Evolutionary conservation across 345 rosid species (phyloP).

Genomic region (Punica granatum): DNA sequence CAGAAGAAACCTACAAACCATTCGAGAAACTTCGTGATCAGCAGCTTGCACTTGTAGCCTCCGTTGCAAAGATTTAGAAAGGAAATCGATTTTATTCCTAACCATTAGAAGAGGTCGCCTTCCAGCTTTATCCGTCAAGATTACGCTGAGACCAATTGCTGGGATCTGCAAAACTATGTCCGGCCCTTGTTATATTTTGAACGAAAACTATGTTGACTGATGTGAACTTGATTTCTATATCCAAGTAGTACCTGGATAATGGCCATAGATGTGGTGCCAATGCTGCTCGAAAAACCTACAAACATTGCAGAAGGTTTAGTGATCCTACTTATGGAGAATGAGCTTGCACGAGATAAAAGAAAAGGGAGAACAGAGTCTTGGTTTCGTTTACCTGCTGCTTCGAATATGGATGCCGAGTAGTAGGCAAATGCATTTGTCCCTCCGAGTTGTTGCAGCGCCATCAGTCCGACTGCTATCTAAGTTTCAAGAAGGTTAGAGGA

Average conservation of each 20-base stretch:
- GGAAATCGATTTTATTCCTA: not conserved
- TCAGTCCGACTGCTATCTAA: conserved; percentile 52
- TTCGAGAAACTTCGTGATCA: not conserved
- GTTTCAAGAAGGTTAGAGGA: not conserved
- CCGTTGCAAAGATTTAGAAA: not conserved
- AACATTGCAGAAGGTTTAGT: not conserved
- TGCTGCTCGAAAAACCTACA: conserved; percentile 22
- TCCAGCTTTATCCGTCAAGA: conserved; percentile 24
- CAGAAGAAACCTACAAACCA: conserved; percentile 12
- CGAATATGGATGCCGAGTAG: conserved; percentile 42
- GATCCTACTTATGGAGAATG: not conserved
- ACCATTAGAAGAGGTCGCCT: conserved; percentile 30
- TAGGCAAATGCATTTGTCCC: conserved; percentile 33
- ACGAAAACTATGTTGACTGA: not conserved
- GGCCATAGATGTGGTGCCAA: conserved; percentile 34
- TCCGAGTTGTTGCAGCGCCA: conserved; percentile 34
- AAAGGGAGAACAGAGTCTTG: not conserved
- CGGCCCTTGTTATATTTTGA: not conserved
- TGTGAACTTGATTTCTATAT: not conserved
- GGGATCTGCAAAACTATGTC: conserved; percentile 17
- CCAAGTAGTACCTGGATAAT: conserved; percentile 12
- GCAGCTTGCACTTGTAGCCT: not conserved
- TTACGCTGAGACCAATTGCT: conserved; percentile 1
- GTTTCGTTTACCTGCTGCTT: conserved; percentile 27
- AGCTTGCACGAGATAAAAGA: not conserved